Percentiles rank a stretch among this genome's conserved stretches.
Conservation (phyloP, 257 asterid genomes). For the Fraxinus excelsior region DNA sequence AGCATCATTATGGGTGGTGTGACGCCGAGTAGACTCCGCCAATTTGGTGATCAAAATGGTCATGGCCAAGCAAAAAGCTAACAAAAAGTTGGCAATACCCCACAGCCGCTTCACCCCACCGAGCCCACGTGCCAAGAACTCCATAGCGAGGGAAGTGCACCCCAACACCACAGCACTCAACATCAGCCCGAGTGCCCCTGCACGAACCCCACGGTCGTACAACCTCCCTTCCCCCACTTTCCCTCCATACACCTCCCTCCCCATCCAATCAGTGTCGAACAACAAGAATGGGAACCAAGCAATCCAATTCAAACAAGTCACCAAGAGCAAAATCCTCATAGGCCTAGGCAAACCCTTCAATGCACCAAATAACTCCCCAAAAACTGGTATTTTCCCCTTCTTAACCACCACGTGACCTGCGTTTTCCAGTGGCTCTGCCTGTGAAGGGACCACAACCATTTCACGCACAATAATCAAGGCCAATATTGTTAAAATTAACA, state of each 20-base stretch:
- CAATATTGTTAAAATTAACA: slow-evolving; percentile 39
- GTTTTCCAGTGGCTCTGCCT: background rate
- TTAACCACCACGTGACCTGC: background rate
- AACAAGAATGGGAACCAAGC: slow-evolving; percentile 76
- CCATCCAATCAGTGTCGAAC: slow-evolving; percentile 90
- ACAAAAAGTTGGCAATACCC: slow-evolving; percentile 69
- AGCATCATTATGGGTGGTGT: slow-evolving; percentile 21
- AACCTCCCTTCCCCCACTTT: slow-evolving; percentile 45
- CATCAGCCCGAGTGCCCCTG: slow-evolving; percentile 80
- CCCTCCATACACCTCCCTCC: slow-evolving; percentile 73
- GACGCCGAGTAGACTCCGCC: slow-evolving; percentile 51
- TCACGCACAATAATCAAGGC: slow-evolving; percentile 51
- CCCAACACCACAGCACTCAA: slow-evolving; percentile 73
- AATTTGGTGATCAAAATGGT: slow-evolving; percentile 65
- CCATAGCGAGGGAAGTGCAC: slow-evolving; percentile 55
- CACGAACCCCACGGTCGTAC: slow-evolving; percentile 72
- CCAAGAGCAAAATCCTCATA: slow-evolving; percentile 66
- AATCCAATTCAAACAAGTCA: slow-evolving; percentile 69
- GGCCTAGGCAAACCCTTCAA: slow-evolving; percentile 57
- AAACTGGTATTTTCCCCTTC: slow-evolving; percentile 42
- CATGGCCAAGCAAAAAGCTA: slow-evolving; percentile 67
- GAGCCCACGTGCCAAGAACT: slow-evolving; percentile 42
- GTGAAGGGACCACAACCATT: background rate
- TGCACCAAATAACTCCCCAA: slow-evolving; percentile 70
- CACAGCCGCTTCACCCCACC: slow-evolving; percentile 73